These are phyloP conservation scores for Sinapis alba DNA, from an alignment of 441 rosid genomes.

Conservation along the genomic window DNA sequence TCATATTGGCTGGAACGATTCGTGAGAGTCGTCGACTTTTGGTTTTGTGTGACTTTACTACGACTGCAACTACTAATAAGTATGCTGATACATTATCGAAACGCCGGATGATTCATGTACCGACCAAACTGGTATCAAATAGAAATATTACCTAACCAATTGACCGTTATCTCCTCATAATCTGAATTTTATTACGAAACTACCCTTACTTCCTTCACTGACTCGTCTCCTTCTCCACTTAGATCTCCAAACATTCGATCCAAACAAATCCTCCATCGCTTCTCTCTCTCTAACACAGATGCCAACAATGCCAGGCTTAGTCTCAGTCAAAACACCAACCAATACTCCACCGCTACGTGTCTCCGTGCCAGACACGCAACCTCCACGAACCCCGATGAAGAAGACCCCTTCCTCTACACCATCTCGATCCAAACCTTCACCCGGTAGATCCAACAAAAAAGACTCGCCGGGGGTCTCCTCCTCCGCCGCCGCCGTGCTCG, in stretches of 20 bases:
- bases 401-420: conserved; percentile 59
- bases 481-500: conserved; percentile 32
- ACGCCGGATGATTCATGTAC: conserved; percentile 5
- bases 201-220: conserved; percentile 26
- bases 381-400: conserved; percentile 47
- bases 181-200: background rate
- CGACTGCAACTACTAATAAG: background rate
- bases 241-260: conserved; percentile 10
- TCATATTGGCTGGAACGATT: background rate
- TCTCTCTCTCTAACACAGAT: background rate
- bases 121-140: conserved; percentile 10
- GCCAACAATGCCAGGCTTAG: conserved; percentile 86
- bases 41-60: background rate
- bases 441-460: conserved; percentile 67
- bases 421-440: conserved; percentile 86
- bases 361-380: conserved; percentile 61
- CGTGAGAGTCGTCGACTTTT: background rate
- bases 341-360: conserved; percentile 69
- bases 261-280: conserved; percentile 23
- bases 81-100: background rate
- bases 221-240: conserved; percentile 38
- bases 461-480: conserved; percentile 51
- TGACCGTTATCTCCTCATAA: conserved; percentile 25
- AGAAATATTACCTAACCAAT: background rate
- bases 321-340: conserved; percentile 79